These are phyloP conservation scores for Amoebophrya sp. DNA, from an alignment of 169 alveolate species.

Conservation along the genomic window DNA sequence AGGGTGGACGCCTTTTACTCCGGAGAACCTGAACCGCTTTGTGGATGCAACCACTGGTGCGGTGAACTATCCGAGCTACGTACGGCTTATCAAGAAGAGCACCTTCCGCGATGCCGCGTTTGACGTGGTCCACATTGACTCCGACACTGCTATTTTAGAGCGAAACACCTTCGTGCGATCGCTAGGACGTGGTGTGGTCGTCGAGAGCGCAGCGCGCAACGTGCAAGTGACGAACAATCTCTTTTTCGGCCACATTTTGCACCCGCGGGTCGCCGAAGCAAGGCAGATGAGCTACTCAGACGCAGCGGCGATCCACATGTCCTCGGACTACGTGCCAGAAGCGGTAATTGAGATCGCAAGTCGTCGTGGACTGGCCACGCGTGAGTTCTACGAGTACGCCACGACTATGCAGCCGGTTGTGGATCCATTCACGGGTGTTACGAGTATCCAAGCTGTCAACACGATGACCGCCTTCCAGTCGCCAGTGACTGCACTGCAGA, in stretches of 20 bases:
- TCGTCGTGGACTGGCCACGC: background rate
- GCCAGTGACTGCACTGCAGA: background rate
- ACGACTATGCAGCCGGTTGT: background rate
- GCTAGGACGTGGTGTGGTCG: background rate
- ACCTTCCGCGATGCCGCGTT: too few species aligned
- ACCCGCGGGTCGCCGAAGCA: background rate
- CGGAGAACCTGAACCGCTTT: too few species aligned
- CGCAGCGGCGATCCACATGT: background rate
- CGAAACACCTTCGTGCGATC: background rate
- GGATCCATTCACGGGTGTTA: background rate
- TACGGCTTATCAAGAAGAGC: too few species aligned
- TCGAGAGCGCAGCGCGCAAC: background rate
- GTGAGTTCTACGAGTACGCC: conserved; percentile 18
- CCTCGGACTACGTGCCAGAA: background rate
- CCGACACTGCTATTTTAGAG: too few species aligned
- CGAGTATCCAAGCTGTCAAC: background rate
- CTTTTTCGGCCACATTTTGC: background rate
- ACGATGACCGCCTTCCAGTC: background rate
- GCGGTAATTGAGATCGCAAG: background rate
- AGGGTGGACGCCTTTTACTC: too few species aligned
- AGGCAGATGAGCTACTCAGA: background rate
- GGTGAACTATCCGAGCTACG: too few species aligned
- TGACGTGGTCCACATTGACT: too few species aligned
- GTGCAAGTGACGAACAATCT: background rate
- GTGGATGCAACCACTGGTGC: too few species aligned